Conservation (phyloP, 2,329 filamentous ascomycete species). For the Ophiostoma sp. region DNA sequence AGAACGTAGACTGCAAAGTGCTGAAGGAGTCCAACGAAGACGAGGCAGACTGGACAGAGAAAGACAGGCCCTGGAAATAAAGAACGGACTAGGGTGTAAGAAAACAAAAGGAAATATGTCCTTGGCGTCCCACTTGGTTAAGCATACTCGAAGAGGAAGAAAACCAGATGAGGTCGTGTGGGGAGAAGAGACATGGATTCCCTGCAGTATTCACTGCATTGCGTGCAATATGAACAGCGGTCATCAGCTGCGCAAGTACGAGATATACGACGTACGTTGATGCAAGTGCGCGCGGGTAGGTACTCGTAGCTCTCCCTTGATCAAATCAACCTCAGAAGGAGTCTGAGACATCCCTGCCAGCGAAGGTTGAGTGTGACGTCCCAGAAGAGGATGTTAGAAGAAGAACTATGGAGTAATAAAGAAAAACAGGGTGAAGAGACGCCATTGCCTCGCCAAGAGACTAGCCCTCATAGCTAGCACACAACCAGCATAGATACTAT, state of each 20-base stretch:
- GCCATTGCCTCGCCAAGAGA: constrained; percentile 17
- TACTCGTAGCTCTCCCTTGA: background rate
- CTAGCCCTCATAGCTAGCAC: constrained; percentile 16
- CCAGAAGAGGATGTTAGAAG: background rate
- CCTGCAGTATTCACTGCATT: background rate
- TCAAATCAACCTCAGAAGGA: background rate
- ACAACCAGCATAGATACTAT: constrained; percentile 16
- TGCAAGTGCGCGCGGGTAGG: background rate
- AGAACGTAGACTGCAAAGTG: background rate
- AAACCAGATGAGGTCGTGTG: background rate
- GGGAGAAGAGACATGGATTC: background rate
- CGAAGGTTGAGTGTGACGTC: constrained; percentile 18
- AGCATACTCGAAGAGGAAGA: constrained; percentile 1
- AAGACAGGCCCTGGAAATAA: background rate
- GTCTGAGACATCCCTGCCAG: constrained; percentile 22
- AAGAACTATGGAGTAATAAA: background rate
- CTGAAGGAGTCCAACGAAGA: background rate
- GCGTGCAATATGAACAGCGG: too few relatives aligned
- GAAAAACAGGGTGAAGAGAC: constrained; percentile 10
- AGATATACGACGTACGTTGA: too few relatives aligned
- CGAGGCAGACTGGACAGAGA: background rate
- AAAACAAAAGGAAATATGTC: constrained; percentile 14
- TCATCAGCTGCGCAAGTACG: too few relatives aligned
- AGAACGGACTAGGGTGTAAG: constrained; percentile 4
- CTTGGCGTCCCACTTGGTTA: constrained; percentile 19